These are phyloP conservation scores for Scutellaria barbata DNA, from an alignment of 257 asterid species.

Conservation along the genomic window DNA sequence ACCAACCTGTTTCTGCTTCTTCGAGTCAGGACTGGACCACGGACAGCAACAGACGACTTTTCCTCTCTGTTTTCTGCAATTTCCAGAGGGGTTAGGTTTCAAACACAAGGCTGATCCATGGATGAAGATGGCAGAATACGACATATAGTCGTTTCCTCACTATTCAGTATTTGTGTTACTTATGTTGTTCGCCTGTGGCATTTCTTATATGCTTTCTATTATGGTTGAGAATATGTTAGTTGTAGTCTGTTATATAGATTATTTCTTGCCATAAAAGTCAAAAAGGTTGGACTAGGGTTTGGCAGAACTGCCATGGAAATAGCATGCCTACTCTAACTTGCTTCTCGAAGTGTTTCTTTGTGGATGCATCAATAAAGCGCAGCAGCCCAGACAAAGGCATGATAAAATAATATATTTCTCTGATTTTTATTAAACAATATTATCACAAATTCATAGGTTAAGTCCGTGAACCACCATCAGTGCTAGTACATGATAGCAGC, in stretches of 20 bases:
- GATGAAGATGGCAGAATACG: conserved; percentile 15
- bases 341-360: neutral
- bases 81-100: neutral
- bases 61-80: conserved; percentile 28
- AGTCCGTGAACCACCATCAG: too few species aligned
- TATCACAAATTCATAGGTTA: too few species aligned
- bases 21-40: conserved; percentile 18
- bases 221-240: conserved; percentile 6
- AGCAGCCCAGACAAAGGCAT: too few species aligned
- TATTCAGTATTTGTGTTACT: neutral
- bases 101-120: conserved; percentile 28
- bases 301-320: conserved; percentile 27
- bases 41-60: conserved; percentile 31
- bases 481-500: too few species aligned
- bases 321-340: neutral
- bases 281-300: conserved; percentile 4
- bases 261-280: conserved; percentile 1
- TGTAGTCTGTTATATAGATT: neutral
- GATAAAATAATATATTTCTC: too few species aligned
- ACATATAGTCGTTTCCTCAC: conserved; percentile 19
- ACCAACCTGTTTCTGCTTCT: conserved; percentile 7
- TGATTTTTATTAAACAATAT: too few species aligned
- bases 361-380: neutral
- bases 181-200: conserved; percentile 8
- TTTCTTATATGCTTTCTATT: neutral